These are phyloP conservation scores for Nemania serpens DNA, from an alignment of 2,329 filamentous ascomycete species.

Conservation along the genomic window DNA sequence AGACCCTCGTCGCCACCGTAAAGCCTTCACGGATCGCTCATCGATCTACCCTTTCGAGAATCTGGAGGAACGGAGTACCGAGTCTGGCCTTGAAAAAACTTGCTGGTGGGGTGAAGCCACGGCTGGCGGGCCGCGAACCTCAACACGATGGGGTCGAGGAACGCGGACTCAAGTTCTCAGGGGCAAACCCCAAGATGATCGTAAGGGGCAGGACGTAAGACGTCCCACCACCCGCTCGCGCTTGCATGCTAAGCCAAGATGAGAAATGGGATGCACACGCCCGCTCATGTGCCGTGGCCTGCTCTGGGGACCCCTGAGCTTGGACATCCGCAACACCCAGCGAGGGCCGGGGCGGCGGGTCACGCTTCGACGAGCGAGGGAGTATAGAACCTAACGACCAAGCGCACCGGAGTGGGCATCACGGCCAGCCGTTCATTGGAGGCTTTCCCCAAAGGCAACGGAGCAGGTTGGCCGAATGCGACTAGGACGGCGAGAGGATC, in stretches of 20 bases:
- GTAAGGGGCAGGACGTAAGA: conserved; percentile 7
- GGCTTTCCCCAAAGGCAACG: conserved; percentile 35
- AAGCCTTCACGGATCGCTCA: conserved; percentile 1
- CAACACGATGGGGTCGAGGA: conserved; percentile 8
- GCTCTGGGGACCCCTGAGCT: background rate
- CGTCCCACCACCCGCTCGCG: background rate
- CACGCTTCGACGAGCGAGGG: background rate
- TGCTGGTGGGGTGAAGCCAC: conserved; percentile 20
- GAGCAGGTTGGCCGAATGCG: conserved; percentile 32
- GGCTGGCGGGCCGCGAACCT: conserved; percentile 31
- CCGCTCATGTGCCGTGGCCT: conserved; percentile 4
- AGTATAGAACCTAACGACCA: conserved; percentile 12
- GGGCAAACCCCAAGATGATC: conserved; percentile 8
- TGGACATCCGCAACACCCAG: background rate
- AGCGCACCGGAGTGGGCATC: conserved; percentile 23
- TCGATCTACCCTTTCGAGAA: conserved; percentile 22
- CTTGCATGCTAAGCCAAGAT: conserved; percentile 20
- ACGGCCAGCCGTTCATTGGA: conserved; percentile 28
- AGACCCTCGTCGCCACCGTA: background rate
- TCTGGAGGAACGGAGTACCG: conserved; percentile 18
- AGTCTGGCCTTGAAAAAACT: conserved; percentile 5
- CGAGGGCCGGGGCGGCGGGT: conserved; percentile 9
- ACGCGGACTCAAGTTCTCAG: conserved; percentile 12
- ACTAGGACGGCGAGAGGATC: conserved; percentile 22
- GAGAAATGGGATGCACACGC: conserved; percentile 10